Evolutionary conservation across 352 stramenopile species (phyloP), one percentile per base, ranked within the genome.

Genomic region (Phytophthora agathidicida): DNA sequence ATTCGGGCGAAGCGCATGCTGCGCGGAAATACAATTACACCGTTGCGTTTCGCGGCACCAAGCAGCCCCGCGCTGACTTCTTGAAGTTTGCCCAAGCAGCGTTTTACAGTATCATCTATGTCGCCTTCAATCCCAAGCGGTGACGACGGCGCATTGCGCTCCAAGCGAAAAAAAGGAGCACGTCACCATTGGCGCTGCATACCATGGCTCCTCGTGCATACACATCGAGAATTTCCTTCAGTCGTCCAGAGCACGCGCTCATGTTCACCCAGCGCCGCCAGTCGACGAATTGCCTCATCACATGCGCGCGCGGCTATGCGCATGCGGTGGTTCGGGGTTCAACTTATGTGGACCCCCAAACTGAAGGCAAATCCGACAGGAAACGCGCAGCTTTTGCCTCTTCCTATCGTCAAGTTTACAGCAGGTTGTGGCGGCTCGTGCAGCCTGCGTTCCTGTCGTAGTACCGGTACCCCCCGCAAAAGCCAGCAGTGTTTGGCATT

Each of bases 271-370:
- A 35, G 20, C 27, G 22, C 39, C 27, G 16, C 58, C 49, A 61
- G 32, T 51, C 49, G 42, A 35, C 31, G 27, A 37, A 37, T 62
- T n/a, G 59, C 59, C 51, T 68, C 59, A 68, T 59, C 60, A 59
- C 60, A 64, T 52, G 38, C 30, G 14, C 22, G 13, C 23, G 17
- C 26, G 41, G 19, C 24, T 59, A 32, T 59, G 23, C 20, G 17
- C 16, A 16, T 9, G 20, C 19, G 33, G 16, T 16, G 52, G 44
- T 16, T 61, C 14, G 52, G 44, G 44, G 45, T 63, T 64, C 53
- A 65, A 65, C 28, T 27, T 39, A 49, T 66, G 47, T 66, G 62
- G 45, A 71, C 47, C 65, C 55, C 51, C 52, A 53, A 72, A 66
- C 63, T 64, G 45, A 65, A 57, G 35, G 39, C 68, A 52, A 64